phyloP scores from a whole-genome alignment of 169 alveolate genomes.

The Theileria orientalis region DNA sequence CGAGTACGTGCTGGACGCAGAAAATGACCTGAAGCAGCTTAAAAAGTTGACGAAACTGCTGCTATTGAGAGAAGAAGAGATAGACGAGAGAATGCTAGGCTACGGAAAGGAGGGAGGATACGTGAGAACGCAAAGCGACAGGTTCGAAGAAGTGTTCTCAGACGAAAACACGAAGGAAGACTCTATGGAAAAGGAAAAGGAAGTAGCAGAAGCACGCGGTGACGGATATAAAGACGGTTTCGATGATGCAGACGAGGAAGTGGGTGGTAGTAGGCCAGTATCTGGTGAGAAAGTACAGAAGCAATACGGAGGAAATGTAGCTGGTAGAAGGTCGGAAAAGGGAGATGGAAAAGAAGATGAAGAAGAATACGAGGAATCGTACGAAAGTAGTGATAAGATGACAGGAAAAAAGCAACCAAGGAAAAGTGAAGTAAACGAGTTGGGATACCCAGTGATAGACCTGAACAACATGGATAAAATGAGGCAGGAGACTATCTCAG shows the following conservation, averaged over 20 bases:
- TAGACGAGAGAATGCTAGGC: background rate
- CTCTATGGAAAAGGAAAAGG: no score
- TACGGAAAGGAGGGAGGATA: background rate
- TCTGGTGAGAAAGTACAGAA: no score
- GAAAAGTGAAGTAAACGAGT: background rate
- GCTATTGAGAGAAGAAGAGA: no score
- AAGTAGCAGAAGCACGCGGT: background rate
- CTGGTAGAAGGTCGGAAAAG: background rate
- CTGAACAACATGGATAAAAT: background rate
- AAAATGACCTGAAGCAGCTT: no score
- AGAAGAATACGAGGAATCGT: background rate
- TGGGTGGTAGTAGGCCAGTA: no score
- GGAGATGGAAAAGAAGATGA: background rate
- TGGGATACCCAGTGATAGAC: slow-evolving; percentile 1
- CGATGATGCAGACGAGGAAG: no score
- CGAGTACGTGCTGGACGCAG: no score
- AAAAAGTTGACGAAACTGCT: no score
- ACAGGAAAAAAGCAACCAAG: background rate
- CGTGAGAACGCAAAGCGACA: background rate
- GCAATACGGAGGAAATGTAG: no score
- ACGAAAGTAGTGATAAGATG: no score
- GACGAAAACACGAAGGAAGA: no score
- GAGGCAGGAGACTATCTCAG: background rate
- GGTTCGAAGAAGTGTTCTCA: background rate
- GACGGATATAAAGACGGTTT: no score